Base-by-base conservation (phyloP, 2,329 filamentous ascomycete genomes). In the Sarocladium kiliense region DNA sequence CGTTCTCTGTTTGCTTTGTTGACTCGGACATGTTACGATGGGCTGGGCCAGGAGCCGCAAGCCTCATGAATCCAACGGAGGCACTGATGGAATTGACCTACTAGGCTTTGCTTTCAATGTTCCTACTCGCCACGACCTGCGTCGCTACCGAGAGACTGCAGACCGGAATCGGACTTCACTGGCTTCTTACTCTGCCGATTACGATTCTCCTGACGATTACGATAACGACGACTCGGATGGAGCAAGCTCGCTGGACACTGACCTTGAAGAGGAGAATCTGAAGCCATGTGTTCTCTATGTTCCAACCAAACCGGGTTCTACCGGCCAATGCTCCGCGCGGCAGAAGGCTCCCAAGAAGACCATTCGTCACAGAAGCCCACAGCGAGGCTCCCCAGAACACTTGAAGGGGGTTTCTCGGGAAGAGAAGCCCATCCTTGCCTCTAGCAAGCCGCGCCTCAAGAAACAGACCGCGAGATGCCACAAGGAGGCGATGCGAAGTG, bases 21-120 rank as follows among this genome's bases (percentile, higher is more conserved):
- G 23, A 19, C 9, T 18, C 11, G 10, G 27, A 10, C 26, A 21
- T 10, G 27, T 27, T 36, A 18, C 36, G 11, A 62, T 62, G 60
- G 57, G 55, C 2, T 51, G 55, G 25, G 54, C 58, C 41, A 59
- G 55, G 32, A 58, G 57, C 44, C 47, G 4, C 51, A 56, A 45
- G 54, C 50, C 27, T 56, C 49, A 5, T 55, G 57, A 25, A 54
- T 61, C 51, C 57, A 59, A 45, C 12, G 19, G 27, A 14, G 47
- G 12, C 4, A 21, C 47, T 10, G 47, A 51, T 19, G 18, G 7
- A 10, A 36, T 51, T 36, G 47, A 51, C 21, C 55, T 64, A 5
- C 55, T 63, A 36, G 51, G 55, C 19, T 50, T 58, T 21, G 54
- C 57, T 34, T 62, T 64, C 57, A 60, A 61, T 53, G 18, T 64